A percentile compares a stretch with the other conserved stretches of the same genome.
phyloP scores from a whole-genome alignment of 768 basidiomycete species.

The Suillus subalutaceus region DNA sequence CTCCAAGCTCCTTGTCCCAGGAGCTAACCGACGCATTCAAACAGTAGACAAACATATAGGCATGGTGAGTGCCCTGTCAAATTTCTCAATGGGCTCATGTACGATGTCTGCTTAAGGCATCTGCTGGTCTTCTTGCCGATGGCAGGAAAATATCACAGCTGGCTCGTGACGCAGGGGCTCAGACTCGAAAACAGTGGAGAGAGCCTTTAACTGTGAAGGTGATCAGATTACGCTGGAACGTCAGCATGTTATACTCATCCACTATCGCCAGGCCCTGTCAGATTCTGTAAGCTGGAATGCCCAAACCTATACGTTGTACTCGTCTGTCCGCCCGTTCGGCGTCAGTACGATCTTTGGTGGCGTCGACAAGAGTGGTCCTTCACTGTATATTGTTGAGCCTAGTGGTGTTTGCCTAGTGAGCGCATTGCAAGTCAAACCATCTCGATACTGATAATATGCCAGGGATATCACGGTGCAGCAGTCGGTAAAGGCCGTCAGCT shows the following conservation, averaged over 20 bases:
- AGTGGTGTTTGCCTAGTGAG: constrained; percentile 89
- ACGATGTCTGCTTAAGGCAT: constrained; percentile 58
- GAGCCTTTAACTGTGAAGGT: constrained; percentile 82
- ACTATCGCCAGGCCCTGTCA: constrained; percentile 49
- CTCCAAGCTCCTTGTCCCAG: constrained; percentile 93
- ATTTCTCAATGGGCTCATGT: background rate
- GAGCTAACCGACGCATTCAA: constrained; percentile 90
- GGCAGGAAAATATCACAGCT: constrained; percentile 85
- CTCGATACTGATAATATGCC: constrained; percentile 2
- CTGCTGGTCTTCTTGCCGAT: constrained; percentile 92
- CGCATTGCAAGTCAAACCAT: constrained; percentile 16
- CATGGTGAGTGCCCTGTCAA: constrained; percentile 53
- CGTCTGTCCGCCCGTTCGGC: constrained; percentile 96
- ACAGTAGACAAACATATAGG: constrained; percentile 94
- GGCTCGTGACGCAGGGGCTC: constrained; percentile 81
- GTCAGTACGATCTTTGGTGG: constrained; percentile 90
- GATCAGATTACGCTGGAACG: constrained; percentile 27
- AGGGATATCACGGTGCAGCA: constrained; percentile 97
- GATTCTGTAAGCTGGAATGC: constrained; percentile 88
- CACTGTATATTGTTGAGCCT: constrained; percentile 90
- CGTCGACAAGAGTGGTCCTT: constrained; percentile 86
- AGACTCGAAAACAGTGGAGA: constrained; percentile 73
- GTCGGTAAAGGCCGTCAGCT: constrained; percentile 97
- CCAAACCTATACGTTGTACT: constrained; percentile 96
- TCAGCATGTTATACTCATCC: constrained; percentile 19